Evolutionary conservation across 2,329 filamentous ascomycete species (phyloP), one percentile per base, ranked within the genome.

Genomic region (Hawksworthiomyces lignivorus): DNA sequence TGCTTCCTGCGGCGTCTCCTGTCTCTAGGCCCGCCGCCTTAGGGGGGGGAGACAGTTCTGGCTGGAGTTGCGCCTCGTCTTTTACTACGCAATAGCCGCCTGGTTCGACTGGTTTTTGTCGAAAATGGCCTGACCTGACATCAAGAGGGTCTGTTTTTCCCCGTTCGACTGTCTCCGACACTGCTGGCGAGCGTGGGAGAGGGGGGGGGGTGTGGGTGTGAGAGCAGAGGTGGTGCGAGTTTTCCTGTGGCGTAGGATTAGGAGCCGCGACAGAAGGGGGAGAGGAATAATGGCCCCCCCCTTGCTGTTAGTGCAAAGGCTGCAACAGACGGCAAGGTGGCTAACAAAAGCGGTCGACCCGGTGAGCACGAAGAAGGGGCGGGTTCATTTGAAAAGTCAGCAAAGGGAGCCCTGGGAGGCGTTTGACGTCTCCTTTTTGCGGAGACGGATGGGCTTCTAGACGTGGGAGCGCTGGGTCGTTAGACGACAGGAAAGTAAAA

Each of bases 61-160:
- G n/a, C n/a, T n/a, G n/a, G n/a, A n/a, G n/a, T n/a, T n/a, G n/a
- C n/a, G n/a, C n/a, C n/a, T n/a, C n/a, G n/a, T n/a, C n/a, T n/a
- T n/a, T n/a, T n/a, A n/a, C n/a, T n/a, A n/a, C n/a, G n/a, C n/a
- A n/a, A n/a, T n/a, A n/a, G n/a, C n/a, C n/a, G n/a, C 30, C 33
- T 30, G 39, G 35, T 22, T 32, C 18, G 18, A 21, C 17, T n/a
- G 26, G 5, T 22, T 37, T 37, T 12, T 9, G 12, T 6, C 21
- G 12, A 29, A 43, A 46, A 44, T 46, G 44, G 44, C 40, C 40
- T 46, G 44, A 46, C 44, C 24, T 7, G 10, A 17, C 31, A n/a
- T n/a, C 36, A 20, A 35, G 5, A 17, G 15, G 12, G 14, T n/a
- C n/a, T 3, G 7, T 17, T 18, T 14, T 20, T 18, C 7, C 21